Evolutionary conservation across 1,139 yeast species (phyloP).

Genomic region (Candida albicans): DNA sequence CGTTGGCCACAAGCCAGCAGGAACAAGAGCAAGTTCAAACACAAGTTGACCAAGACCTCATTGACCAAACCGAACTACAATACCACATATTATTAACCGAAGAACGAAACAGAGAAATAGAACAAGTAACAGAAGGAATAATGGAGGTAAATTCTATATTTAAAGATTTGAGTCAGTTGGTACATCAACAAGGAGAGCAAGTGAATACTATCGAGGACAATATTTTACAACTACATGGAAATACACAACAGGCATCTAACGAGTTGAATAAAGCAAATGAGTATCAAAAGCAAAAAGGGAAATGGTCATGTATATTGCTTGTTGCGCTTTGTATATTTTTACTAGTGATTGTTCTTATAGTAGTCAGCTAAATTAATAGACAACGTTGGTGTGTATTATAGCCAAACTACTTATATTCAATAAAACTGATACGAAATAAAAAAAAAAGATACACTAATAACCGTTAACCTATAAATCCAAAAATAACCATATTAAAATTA

Average conservation of each 20-base stretch:
- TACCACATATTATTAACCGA: conserved; percentile 68
- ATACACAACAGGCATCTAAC: conserved; percentile 67
- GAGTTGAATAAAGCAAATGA: conserved; percentile 74
- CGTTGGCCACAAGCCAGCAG: conserved; percentile 19
- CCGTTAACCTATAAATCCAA: neutral
- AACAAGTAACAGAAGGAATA: conserved; percentile 73
- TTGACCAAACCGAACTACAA: conserved; percentile 64
- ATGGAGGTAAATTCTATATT: conserved; percentile 83
- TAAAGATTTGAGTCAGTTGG: conserved; percentile 74
- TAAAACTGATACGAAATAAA: neutral
- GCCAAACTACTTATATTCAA: too few species aligned
- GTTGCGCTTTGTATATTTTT: conserved; percentile 43
- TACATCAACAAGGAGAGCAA: conserved; percentile 81
- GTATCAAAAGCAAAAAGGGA: conserved; percentile 66
- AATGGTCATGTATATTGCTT: conserved; percentile 70
- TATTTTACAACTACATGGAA: conserved; percentile 60
- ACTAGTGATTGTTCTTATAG: conserved; percentile 39
- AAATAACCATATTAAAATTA: neutral
- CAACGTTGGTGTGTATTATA: too few species aligned
- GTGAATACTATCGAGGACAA: conserved; percentile 83
- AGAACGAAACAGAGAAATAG: conserved; percentile 73
- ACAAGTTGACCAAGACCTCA: conserved; percentile 40
- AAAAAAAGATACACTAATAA: neutral
- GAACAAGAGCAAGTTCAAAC: conserved; percentile 23
- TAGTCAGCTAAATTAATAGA: conserved; percentile 28